phyloP scores from a whole-genome alignment of 164 flowering plant genomes.

The Piper betle region DNA sequence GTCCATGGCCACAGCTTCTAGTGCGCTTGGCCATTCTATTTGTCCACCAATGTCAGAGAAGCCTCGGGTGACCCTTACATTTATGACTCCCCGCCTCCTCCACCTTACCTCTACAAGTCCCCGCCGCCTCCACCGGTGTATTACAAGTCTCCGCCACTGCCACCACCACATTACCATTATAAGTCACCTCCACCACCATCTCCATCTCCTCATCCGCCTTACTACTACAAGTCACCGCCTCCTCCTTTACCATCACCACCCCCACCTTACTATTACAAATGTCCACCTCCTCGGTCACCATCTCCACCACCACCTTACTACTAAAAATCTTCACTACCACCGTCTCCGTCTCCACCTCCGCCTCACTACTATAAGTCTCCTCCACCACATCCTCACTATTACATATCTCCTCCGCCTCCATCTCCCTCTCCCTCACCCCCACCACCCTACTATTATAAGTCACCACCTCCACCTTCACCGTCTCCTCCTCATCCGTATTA shows the following conservation, averaged over 20 bases:
- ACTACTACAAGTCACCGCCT: constrained; percentile 29
- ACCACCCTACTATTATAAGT: constrained; percentile 13
- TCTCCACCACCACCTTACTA: constrained; percentile 32
- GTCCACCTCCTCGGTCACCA: constrained; percentile 19
- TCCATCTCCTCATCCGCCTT: constrained; percentile 31
- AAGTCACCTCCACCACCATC: constrained; percentile 36
- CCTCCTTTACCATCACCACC: constrained; percentile 20
- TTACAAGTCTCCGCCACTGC: constrained; percentile 13
- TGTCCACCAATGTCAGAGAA: background rate
- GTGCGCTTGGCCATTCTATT: background rate
- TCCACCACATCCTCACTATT: constrained; percentile 15
- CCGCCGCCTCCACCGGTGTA: constrained; percentile 27
- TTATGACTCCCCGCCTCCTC: constrained; percentile 9
- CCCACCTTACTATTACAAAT: constrained; percentile 20
- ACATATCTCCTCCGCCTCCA: constrained; percentile 23
- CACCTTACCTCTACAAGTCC: constrained; percentile 28
- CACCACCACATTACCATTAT: constrained; percentile 30
- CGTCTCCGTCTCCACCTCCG: constrained; percentile 14
- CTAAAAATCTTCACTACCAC: constrained; percentile 27
- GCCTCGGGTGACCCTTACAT: constrained; percentile 3
- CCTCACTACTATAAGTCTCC: constrained; percentile 15
- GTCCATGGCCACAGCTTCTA: background rate
- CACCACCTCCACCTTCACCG: constrained; percentile 8
- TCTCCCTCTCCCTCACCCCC: constrained; percentile 4
- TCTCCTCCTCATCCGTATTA: constrained; percentile 16